Evolutionary conservation across 106 monocot species (phyloP).

Genomic region (Allium fistulosum): DNA sequence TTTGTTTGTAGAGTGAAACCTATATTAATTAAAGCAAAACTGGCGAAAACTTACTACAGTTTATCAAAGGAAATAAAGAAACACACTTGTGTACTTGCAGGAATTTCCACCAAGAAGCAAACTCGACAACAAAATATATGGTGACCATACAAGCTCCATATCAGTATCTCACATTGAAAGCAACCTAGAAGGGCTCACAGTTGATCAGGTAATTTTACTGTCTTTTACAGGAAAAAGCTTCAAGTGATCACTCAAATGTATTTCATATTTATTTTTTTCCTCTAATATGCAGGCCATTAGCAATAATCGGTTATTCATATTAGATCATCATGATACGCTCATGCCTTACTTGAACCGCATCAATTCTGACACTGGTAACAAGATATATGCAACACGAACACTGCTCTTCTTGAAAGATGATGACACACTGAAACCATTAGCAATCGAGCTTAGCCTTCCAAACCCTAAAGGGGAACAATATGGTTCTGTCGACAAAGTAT

Average conservation of each 20-base stretch:
- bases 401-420: conserved; percentile 46
- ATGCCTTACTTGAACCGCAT: conserved; percentile 56
- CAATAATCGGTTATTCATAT: conserved; percentile 55
- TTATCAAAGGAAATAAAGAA: too few relatives aligned
- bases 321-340: conserved; percentile 68
- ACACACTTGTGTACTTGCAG: background rate
- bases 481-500: conserved; percentile 47
- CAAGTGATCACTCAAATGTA: background rate
- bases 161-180: conserved; percentile 36
- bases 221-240: background rate
- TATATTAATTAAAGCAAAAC: too few relatives aligned
- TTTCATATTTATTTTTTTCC: background rate
- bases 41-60: too few relatives aligned
- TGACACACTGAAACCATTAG: conserved; percentile 47
- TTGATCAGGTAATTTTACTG: conserved; percentile 27
- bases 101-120: conserved; percentile 57
- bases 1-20: too few relatives aligned
- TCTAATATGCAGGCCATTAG: conserved; percentile 24
- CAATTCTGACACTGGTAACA: conserved; percentile 25
- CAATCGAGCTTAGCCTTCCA: conserved; percentile 80
- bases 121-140: conserved; percentile 40
- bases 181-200: conserved; percentile 40
- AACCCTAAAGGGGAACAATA: conserved; percentile 24
- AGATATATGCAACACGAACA: conserved; percentile 76
- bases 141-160: conserved; percentile 43